A percentile compares a stretch with the other conserved stretches of the same genome.
Evolutionary conservation across 176 grass and related monocot species (phyloP).

Genomic region (Phoenix dactylifera): DNA sequence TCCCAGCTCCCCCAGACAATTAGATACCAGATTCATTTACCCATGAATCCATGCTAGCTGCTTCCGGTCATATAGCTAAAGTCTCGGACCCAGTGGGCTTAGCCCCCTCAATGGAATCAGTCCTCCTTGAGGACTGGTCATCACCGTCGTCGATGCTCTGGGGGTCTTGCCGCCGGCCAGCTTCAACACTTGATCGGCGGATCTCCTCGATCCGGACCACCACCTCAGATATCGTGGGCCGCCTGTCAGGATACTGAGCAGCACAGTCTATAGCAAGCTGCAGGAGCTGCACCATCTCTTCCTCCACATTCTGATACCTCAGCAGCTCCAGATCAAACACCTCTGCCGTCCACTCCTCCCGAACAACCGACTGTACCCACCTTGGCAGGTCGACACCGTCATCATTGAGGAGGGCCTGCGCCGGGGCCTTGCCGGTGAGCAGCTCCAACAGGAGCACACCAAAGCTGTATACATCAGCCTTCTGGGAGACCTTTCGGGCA

Average conservation of each 20-base stretch:
- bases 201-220: slow-evolving; percentile 67
- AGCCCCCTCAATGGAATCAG: background rate
- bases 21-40: too few species aligned
- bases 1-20: too few species aligned
- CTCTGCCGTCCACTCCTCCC: slow-evolving; percentile 93
- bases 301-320: slow-evolving; percentile 73
- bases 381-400: slow-evolving; percentile 84
- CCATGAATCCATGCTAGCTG: background rate
- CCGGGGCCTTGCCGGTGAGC: slow-evolving; percentile 92
- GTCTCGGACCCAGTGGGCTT: slow-evolving; percentile 5
- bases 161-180: slow-evolving; percentile 12
- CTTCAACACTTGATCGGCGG: slow-evolving; percentile 26
- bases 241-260: slow-evolving; percentile 77
- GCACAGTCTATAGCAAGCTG: slow-evolving; percentile 96
- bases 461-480: slow-evolving; percentile 81
- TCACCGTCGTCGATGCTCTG: slow-evolving; percentile 33
- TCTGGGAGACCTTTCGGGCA: slow-evolving; percentile 53
- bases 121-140: slow-evolving; percentile 28
- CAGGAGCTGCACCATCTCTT: slow-evolving; percentile 95
- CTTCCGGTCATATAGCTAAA: background rate
- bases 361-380: slow-evolving; percentile 86
- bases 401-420: slow-evolving; percentile 84
- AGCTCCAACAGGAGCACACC: slow-evolving; percentile 85
- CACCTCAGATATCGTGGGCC: slow-evolving; percentile 61
- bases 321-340: slow-evolving; percentile 97